Evolutionary conservation across 2,329 filamentous ascomycete species (phyloP).

Genomic region (Talaromyces islandicus): DNA sequence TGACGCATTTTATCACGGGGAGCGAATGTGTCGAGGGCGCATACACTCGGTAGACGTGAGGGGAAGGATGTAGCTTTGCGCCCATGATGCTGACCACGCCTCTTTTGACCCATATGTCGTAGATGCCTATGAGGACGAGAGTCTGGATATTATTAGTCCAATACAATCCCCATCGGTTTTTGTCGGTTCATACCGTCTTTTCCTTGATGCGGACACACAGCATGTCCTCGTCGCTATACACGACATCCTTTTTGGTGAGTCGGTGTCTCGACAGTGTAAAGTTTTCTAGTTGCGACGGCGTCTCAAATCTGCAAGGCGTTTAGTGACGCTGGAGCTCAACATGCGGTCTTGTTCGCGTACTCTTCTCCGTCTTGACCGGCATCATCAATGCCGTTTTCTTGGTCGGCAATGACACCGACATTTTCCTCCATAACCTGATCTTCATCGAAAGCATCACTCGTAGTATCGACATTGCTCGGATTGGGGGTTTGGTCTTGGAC

Average conservation of each 20-base stretch:
- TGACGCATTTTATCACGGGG: slow-evolving; percentile 44
- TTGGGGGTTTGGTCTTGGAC: not conserved
- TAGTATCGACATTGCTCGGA: slow-evolving; percentile 3
- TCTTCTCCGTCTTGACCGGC: not conserved
- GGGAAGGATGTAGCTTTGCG: slow-evolving; percentile 48
- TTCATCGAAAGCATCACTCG: not conserved
- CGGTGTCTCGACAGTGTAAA: slow-evolving; percentile 35
- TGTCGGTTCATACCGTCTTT: slow-evolving; percentile 25
- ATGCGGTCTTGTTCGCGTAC: not conserved
- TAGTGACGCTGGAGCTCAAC: slow-evolving; percentile 7
- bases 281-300: slow-evolving; percentile 27
- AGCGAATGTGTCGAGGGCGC: slow-evolving; percentile 54
- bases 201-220: slow-evolving; percentile 36
- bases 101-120: slow-evolving; percentile 51
- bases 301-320: slow-evolving; percentile 23
- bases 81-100: slow-evolving; percentile 54
- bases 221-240: slow-evolving; percentile 31
- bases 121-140: slow-evolving; percentile 46
- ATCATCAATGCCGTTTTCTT: not conserved
- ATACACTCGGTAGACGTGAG: slow-evolving; percentile 43
- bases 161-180: not conserved
- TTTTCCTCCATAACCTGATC: not conserved
- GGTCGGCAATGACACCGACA: not conserved
- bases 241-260: slow-evolving; percentile 30
- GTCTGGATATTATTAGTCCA: slow-evolving; percentile 27